These are phyloP conservation scores for Monosporozyma solicola DNA, from an alignment of 805 yeast species.

Conservation along the genomic window DNA sequence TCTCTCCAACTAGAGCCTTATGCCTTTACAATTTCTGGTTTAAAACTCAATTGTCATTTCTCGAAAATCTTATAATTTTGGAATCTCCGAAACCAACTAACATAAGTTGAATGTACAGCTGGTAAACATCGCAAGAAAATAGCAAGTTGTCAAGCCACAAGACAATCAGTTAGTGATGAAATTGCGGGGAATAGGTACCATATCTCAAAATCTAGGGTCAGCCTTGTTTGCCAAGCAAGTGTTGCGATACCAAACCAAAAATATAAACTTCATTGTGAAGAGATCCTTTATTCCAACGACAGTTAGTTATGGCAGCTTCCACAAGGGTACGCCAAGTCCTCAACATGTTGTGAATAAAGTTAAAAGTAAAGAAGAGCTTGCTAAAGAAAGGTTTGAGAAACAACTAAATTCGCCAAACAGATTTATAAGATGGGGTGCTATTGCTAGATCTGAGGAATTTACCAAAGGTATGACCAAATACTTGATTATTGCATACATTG, in stretches of 20 bases:
- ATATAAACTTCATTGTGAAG: background rate
- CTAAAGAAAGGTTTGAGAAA: constrained; percentile 21
- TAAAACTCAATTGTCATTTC: background rate
- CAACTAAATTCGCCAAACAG: constrained; percentile 31
- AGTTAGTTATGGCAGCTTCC: background rate
- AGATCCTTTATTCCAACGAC: background rate
- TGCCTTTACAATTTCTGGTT: too few species aligned
- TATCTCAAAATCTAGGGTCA: background rate
- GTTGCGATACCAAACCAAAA: background rate
- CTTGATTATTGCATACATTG: constrained; percentile 50
- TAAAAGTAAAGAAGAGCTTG: constrained; percentile 29
- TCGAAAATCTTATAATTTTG: background rate
- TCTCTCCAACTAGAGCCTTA: too few species aligned
- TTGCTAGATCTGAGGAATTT: constrained; percentile 45
- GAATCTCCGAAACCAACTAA: background rate
- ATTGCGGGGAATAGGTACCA: background rate
- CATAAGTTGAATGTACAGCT: background rate
- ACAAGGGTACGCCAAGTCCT: background rate
- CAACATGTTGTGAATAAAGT: background rate
- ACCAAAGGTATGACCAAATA: constrained; percentile 54
- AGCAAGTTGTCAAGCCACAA: background rate
- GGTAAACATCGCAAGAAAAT: background rate
- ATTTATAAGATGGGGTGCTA: constrained; percentile 44
- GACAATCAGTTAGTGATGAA: background rate
- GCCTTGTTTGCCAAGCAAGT: background rate